Evolutionary conservation across 441 rosid genomes (phyloP).

Genomic region (Erysimum cheiri): DNA sequence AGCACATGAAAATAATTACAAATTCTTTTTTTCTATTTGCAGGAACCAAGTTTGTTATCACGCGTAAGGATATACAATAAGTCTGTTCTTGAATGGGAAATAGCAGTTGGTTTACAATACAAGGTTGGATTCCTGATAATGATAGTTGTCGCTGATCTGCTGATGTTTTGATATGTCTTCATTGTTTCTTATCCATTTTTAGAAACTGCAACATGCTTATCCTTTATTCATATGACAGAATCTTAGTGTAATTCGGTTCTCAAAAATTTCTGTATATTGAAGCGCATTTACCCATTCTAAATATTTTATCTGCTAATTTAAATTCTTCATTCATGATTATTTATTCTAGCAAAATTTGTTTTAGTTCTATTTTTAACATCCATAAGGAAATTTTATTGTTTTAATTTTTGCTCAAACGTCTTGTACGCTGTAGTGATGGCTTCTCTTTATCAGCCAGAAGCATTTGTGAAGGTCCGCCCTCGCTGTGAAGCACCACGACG

Average conservation of each 20-base stretch:
- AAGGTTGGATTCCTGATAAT: slow-evolving; percentile 54
- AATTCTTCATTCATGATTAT: not conserved
- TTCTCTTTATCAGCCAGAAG: slow-evolving; percentile 71
- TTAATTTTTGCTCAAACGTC: slow-evolving; percentile 17
- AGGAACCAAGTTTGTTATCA: slow-evolving; percentile 88
- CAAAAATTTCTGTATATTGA: not conserved
- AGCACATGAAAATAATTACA: not conserved
- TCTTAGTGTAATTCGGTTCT: not conserved
- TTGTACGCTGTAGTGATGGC: slow-evolving; percentile 22
- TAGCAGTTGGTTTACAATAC: slow-evolving; percentile 80
- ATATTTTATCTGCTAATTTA: slow-evolving; percentile 11
- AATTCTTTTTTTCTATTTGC: slow-evolving; percentile 39
- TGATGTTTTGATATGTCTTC: not conserved
- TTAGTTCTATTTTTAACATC: not conserved
- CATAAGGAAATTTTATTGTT: not conserved
- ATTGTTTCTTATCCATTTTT: not conserved
- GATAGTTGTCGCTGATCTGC: not conserved
- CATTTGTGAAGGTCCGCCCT: slow-evolving; percentile 83
- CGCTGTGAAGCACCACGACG: slow-evolving; percentile 96
- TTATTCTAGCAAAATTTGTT: not conserved
- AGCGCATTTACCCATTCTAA: not conserved
- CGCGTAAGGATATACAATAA: slow-evolving; percentile 80
- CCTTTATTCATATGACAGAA: not conserved
- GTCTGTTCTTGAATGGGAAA: slow-evolving; percentile 95
- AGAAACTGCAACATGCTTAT: not conserved